These are phyloP conservation scores for Alloteropsis semialata DNA, from an alignment of 176 grass and related monocot genomes.

Conservation along the genomic window DNA sequence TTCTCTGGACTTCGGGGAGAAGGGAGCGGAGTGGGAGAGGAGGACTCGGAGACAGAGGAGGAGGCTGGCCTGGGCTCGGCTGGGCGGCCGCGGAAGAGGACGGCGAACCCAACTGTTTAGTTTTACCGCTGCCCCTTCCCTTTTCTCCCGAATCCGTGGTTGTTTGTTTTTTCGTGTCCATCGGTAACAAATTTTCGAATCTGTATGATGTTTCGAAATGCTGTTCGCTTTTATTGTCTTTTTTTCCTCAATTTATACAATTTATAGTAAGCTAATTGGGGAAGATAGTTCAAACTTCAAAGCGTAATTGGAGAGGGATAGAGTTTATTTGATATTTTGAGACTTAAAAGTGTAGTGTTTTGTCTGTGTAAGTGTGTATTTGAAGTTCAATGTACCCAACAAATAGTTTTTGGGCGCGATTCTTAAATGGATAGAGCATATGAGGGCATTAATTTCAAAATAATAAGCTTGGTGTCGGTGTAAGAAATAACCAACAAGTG, in stretches of 20 bases:
- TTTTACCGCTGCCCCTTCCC: neutral
- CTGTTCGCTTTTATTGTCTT: neutral
- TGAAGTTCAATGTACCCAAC: neutral
- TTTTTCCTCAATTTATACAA: neutral
- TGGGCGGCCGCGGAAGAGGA: neutral
- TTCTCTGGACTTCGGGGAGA: neutral
- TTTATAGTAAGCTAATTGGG: neutral
- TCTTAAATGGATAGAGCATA: neutral
- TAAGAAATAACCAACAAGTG: too few relatives aligned
- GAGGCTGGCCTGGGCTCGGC: constrained; percentile 9
- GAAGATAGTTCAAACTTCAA: neutral
- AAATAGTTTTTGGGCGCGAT: neutral
- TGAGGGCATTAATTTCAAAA: neutral
- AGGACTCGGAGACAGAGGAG: neutral
- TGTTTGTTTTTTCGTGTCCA: neutral
- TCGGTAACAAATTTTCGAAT: neutral
- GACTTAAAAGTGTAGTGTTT: neutral
- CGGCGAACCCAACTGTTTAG: neutral
- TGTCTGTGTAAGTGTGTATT: neutral
- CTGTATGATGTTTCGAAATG: neutral
- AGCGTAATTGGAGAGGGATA: neutral
- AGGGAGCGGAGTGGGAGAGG: neutral
- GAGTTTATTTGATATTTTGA: neutral
- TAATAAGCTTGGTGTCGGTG: too few relatives aligned
- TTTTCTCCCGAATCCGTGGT: neutral